Base-by-base conservation (phyloP, 345 rosid species). In the Eucalyptus erythrocorys region DNA sequence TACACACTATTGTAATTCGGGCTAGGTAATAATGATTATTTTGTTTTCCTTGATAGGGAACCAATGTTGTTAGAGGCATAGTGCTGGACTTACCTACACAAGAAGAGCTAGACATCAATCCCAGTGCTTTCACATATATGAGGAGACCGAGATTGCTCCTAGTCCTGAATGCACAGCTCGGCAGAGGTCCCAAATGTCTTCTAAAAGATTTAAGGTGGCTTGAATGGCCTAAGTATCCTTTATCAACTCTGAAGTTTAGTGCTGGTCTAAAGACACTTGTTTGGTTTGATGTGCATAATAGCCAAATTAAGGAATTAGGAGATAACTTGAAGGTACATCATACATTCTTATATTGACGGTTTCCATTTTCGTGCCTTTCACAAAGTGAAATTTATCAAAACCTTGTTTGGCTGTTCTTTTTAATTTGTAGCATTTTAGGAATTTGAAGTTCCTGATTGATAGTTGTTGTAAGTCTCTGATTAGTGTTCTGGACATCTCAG, bases 181-280 rank as follows among this genome's bases (percentile, higher is more conserved):
- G 1, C 27, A 9, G 12, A 21, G 59, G 59, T 21, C 27, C 2
- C 27, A 0, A 7, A 22, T 55, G 1, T 55, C 12, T 21, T 22
- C 0, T 4, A 1, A 22, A 55, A 2, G 71, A 86, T 42, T 87
- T 85, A 43, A 87, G 85, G 53, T 86, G 86, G 59, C 55, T 90
- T 68, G 86, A 85, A 48, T 87, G 81, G 89, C 53, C 48, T 87
- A 9, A 32, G 34, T 84, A 43, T 80, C 76, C 68, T n/a, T 47
- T 66, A 5, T 76, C 90, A 27, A 66, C 68, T 42, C 30, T 82
- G 3, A 16, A 66, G 79, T 66, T 34, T 32, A 68, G 7, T 34
- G 24, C 24, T 17, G 0, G 13, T 71, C 45, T 11, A 71, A 71
- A 37, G 81, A 71, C 19, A 10, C 81, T 71, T 10, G 8, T 71